Conservation (phyloP, 1,284 basidiomycete genomes). For the Fomitopsis schrenkii region DNA sequence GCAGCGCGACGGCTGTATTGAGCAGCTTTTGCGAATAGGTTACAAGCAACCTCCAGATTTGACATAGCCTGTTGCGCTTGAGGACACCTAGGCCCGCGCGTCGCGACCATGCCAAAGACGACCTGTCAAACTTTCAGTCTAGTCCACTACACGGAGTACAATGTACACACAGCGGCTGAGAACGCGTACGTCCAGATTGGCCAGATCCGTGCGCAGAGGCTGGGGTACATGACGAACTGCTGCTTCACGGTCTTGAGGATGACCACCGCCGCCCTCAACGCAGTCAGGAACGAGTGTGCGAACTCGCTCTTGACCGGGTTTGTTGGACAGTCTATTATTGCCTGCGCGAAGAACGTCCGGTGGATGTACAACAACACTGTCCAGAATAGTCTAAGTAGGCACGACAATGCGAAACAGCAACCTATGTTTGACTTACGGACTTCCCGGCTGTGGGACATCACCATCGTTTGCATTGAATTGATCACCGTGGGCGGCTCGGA, state of each 20-base stretch:
- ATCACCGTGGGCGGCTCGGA: constrained; percentile 22
- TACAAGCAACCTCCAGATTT: constrained; percentile 25
- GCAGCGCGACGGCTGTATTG: constrained; percentile 25
- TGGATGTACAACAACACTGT: constrained; percentile 38
- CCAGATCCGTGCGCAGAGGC: constrained; percentile 32
- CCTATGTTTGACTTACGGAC: constrained; percentile 24
- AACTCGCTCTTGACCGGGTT: constrained; percentile 36
- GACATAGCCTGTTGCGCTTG: constrained; percentile 23
- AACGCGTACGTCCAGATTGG: constrained; percentile 35
- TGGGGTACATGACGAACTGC: constrained; percentile 24
- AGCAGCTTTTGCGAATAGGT: constrained; percentile 24
- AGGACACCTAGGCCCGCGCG: constrained; percentile 25
- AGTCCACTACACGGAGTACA: not conserved
- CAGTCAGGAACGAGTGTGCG: constrained; percentile 35
- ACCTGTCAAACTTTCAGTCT: constrained; percentile 12
- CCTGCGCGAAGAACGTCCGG: constrained; percentile 37
- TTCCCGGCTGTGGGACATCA: constrained; percentile 37
- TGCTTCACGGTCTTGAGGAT: constrained; percentile 30
- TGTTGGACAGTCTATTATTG: constrained; percentile 34
- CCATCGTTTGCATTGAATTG: constrained; percentile 38
- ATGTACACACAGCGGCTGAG: constrained; percentile 31
- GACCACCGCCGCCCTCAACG: constrained; percentile 31
- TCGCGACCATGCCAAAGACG: constrained; percentile 26
- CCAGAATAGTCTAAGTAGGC: too few relatives aligned
- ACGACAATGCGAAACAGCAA: not conserved